Conservation (phyloP, 441 rosid genomes). For the Kokia cookei region DNA sequence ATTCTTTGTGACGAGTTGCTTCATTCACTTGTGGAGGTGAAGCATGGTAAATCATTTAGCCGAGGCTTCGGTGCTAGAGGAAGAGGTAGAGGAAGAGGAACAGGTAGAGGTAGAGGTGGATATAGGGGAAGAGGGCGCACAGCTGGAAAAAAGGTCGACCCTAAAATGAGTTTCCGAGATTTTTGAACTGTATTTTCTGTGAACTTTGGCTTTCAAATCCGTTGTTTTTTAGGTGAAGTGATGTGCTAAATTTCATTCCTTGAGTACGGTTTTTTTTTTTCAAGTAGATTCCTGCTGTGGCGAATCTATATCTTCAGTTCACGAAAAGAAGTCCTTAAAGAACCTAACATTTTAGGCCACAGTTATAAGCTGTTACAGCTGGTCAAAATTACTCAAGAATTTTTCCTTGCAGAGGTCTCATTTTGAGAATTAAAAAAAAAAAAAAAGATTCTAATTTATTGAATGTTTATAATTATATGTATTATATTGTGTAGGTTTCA, state of each 20-base stretch:
- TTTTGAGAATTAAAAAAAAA: too few species aligned
- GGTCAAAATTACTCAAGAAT: too few species aligned
- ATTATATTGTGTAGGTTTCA: too few species aligned
- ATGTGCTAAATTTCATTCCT: too few species aligned
- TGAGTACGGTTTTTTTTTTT: not conserved
- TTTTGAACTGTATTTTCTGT: slow-evolving; percentile 27
- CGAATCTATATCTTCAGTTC: not conserved
- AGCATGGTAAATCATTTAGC: slow-evolving; percentile 73
- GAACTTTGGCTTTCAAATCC: not conserved
- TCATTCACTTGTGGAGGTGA: slow-evolving; percentile 84
- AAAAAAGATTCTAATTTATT: too few species aligned
- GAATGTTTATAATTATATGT: too few species aligned
- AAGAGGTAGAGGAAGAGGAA: slow-evolving; percentile 46
- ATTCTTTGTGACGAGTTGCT: slow-evolving; percentile 87
- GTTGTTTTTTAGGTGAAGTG: not conserved
- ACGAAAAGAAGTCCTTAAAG: not conserved
- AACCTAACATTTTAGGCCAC: not conserved
- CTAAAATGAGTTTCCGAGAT: slow-evolving; percentile 80
- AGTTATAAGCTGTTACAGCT: too few species aligned
- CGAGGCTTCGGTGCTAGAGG: slow-evolving; percentile 46
- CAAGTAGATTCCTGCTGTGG: not conserved
- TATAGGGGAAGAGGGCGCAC: slow-evolving; percentile 41
- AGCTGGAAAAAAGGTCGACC: slow-evolving; percentile 46
- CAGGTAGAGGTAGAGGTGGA: slow-evolving; percentile 49
- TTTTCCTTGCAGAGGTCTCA: too few species aligned